Base-by-base conservation (phyloP, 257 asterid species). In the Prunella vulgaris region DNA sequence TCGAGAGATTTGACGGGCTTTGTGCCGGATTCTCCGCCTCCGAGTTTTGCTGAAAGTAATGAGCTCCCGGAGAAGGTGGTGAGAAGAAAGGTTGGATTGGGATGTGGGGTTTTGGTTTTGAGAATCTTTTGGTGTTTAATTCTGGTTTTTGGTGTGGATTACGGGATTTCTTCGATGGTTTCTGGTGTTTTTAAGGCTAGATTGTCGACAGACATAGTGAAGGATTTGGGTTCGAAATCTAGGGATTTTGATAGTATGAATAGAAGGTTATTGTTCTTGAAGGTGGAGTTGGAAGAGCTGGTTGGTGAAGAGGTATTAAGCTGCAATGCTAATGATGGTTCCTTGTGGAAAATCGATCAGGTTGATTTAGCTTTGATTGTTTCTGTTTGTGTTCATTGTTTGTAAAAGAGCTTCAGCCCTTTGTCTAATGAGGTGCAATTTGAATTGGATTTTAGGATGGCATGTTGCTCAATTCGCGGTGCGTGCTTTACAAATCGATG, bases 341-440 rank as follows among this genome's bases (percentile, higher is more conserved):
- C 92, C 53, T 48, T 40, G 35, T 92, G 96, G 97, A 77, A 78
- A 69, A 75, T 92, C 67, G 79, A 42, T 69, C 89, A 85, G 96
- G 97, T 91, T 0, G 9, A 4, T 32, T 32, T 32, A 32, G 37
- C 2, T 5, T 12, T 33, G 32, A 1, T 57, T 44, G 3, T 49
- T 3, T 2, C 17, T 8, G 14, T 27, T 17, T 44, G 21, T 46
- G 20, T 44, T 7, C 25, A 21, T 1, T 20, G 49, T n/a, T 52
- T 51, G 63, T 18, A 12, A 9, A 10, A 22, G 56, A 4, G 18
- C 4, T 22, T 22, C 10, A 13, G 53, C 35, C 5, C 13, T 72
- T 60, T 27, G 65, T 32, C 9, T 32, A 32, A 32, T 32, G n/a
- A n/a, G n/a, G n/a, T n/a, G n/a, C n/a, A n/a, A n/a, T n/a, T n/a